Base-by-base conservation (phyloP, 1,284 basidiomycete species). In the Ustilago xerochloae region DNA sequence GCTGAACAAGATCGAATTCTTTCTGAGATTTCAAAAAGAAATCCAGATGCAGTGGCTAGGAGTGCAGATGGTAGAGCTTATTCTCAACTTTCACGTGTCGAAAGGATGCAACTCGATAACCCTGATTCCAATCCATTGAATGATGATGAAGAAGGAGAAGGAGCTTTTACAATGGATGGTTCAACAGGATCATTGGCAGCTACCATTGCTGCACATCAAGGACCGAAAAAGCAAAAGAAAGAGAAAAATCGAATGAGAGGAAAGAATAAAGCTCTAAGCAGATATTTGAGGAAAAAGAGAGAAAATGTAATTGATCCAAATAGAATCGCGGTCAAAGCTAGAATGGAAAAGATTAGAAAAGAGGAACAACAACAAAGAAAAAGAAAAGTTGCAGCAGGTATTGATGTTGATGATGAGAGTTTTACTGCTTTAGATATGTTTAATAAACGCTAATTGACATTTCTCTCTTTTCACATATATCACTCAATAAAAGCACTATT, bases 1-100 rank as follows among this genome's bases (percentile, higher is more conserved):
- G 88, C 82, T 46, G 84, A 93, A 84, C 88, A 89, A 24, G 83
- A 84, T 72, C 50, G 82, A 65, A 62, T 66, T 43, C 15, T 58
- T 5, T 41, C 52, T 29, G 53, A 75, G 28, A 53, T 63, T 18
- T 43, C 66, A 1, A 52, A 38, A 18, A 41, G 75, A 20, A 69
- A 54, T 47, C 54, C 67, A 6, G 43, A 62, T 18, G 55, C 73
- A 1, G 63, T 78, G 9, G 63, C 46, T 15, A 49, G 65, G 1
- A 65, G 72, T n/a, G 65, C 75, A 0, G 82, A 84, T 55, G 81
- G 81, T 4, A 55, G 76, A n/a, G 62, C 82, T 5, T 84, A 81
- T 45, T 70, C 81, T 5, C 66, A 80, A 8, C 59, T 84, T 0
- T 68, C 74, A 10, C 70, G 82, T 1, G 46, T 78, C 33, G 81